Conservation (phyloP, 2,329 filamentous ascomycete genomes). For the Diaporthe sp. region DNA sequence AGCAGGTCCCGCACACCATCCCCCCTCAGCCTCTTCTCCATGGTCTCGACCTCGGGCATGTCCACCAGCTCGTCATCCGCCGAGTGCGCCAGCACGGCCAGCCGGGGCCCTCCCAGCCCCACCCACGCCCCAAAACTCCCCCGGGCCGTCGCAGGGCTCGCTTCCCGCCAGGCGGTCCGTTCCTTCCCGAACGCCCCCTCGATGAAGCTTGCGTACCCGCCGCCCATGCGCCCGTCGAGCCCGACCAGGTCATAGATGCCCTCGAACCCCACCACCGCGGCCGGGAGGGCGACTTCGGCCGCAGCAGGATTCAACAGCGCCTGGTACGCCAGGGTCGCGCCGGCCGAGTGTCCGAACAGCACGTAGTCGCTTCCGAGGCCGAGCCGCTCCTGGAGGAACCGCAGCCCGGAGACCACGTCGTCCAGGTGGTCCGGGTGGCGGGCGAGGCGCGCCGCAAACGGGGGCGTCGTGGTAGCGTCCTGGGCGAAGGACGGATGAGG, state of each 20-base stretch:
- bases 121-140: constrained; percentile 55
- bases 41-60: constrained; percentile 68
- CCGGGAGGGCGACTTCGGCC: constrained; percentile 58
- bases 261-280: constrained; percentile 70
- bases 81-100: constrained; percentile 60
- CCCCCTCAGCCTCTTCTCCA: constrained; percentile 61
- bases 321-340: constrained; percentile 74
- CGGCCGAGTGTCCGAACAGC: constrained; percentile 73
- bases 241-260: constrained; percentile 76
- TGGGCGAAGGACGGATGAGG: constrained; percentile 62
- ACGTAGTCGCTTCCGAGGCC: constrained; percentile 58
- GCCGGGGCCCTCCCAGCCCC: constrained; percentile 46
- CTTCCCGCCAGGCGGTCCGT: constrained; percentile 62
- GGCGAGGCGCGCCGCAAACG: constrained; percentile 55
- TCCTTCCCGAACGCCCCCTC: constrained; percentile 71
- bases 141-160: constrained; percentile 64
- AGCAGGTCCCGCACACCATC: constrained; percentile 52
- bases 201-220: constrained; percentile 69
- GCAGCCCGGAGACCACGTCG: constrained; percentile 67
- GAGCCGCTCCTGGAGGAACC: constrained; percentile 56
- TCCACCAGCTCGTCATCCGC: constrained; percentile 64
- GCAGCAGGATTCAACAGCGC: constrained; percentile 66
- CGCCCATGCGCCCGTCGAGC: constrained; percentile 60
- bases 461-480: constrained; percentile 53
- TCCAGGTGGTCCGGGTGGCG: constrained; percentile 71